phyloP scores from a whole-genome alignment of 179 eudicot genomes.

The Heliamphora pulchella region DNA sequence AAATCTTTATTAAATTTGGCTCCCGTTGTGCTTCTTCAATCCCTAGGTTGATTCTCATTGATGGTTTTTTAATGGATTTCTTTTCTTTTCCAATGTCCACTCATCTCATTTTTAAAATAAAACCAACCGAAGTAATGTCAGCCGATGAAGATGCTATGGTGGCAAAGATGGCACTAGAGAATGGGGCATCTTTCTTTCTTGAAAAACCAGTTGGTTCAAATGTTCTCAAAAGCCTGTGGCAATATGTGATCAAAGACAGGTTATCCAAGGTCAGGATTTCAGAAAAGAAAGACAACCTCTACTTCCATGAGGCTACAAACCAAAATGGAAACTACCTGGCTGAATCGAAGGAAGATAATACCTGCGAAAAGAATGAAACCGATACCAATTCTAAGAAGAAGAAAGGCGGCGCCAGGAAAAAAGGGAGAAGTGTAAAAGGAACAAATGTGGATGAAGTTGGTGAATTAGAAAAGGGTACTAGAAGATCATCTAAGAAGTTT shows the following conservation, averaged over 20 bases:
- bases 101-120: background rate
- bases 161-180: constrained; percentile 13
- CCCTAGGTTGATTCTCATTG: background rate
- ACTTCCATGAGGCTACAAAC: background rate
- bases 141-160: background rate
- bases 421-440: background rate
- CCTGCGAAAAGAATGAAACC: background rate
- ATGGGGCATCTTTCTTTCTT: constrained; percentile 13
- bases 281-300: background rate
- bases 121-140: constrained; percentile 8
- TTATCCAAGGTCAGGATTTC: background rate
- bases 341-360: background rate
- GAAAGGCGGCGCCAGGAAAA: background rate
- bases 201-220: background rate
- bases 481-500: background rate
- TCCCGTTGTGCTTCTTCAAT: background rate
- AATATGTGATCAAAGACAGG: constrained; percentile 9
- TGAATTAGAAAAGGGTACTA: background rate
- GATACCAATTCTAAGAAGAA: background rate
- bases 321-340: background rate
- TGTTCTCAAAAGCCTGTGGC: constrained; percentile 12
- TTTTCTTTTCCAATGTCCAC: background rate
- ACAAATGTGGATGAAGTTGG: background rate
- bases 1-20: background rate
- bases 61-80: background rate